Base-by-base conservation (phyloP, 331 rosid genomes). In the Malus hybrid region DNA sequence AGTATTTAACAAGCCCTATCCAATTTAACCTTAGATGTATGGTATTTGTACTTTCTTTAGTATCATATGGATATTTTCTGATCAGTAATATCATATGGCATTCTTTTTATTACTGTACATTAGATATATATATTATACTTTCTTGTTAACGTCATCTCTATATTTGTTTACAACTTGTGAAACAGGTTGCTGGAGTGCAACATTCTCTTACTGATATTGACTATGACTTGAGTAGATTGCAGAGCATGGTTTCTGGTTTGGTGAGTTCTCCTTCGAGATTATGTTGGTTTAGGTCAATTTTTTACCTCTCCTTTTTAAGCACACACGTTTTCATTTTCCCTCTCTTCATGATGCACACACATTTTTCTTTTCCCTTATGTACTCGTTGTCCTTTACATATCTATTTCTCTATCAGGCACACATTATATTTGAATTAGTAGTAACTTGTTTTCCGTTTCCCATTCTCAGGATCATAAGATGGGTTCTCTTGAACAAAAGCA, bases 161-260 rank as follows among this genome's bases (percentile, higher is more conserved):
- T 62, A 77, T 74, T 75, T 68, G 76, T 56, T 81, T 70, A 67
- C 39, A 72, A 73, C 70, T 66, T 75, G 66, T 86, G 71, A 63
- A 67, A 76, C 93, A 95, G 99, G 98, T 92, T 79, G 63, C 86
- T 67, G 93, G 85, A 70, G 97, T 90, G 80, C 89, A 88, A 79
- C 77, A 70, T 60, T 79, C 91, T 66, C 84, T 92, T 56, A 60
- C 86, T 76, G 76, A 70, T 65, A 78, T 90, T 50, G 93, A 84
- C 69, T 84, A 70, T 61, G 92, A 87, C 82, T 78, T 95, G 88
- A 79, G 81, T 63, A 28, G 67, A 44, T 75, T 95, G 88, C 92
- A 87, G 68, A 74, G 56, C 33, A 57, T 87, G 75, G 87, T 95
- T 75, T 84, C 81, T 76, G 78, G 88, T 72, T 73, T 95, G 99